Conservation (phyloP, 1,284 basidiomycete genomes). For the Sphagnurus paluster region DNA sequence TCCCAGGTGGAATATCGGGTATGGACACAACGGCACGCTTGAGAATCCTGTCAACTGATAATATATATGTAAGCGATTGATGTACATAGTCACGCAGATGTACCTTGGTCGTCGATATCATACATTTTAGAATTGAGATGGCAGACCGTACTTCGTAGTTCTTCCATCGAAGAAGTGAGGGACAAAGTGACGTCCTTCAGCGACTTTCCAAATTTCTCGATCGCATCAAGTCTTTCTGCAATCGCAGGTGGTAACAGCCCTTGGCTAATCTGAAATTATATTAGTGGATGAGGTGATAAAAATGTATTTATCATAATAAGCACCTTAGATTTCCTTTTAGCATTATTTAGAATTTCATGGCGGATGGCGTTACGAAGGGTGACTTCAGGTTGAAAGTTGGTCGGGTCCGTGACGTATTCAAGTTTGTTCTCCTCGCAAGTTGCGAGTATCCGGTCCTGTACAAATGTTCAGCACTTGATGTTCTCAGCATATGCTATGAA, state of each 20-base stretch:
- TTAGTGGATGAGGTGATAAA: background rate
- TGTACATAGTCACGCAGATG: constrained; percentile 1
- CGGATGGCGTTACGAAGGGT: constrained; percentile 73
- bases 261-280: constrained; percentile 3
- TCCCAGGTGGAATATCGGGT: constrained; percentile 28
- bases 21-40: constrained; percentile 23
- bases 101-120: constrained; percentile 40
- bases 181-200: constrained; percentile 30
- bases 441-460: constrained; percentile 69
- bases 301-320: constrained; percentile 3
- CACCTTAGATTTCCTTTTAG: constrained; percentile 12
- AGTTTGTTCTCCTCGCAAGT: constrained; percentile 66
- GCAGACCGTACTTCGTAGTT: constrained; percentile 35
- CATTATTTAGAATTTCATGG: constrained; percentile 30
- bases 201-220: constrained; percentile 30
- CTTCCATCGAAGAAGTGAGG: constrained; percentile 30
- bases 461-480: background rate
- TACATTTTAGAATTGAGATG: constrained; percentile 32
- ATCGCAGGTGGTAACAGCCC: constrained; percentile 28
- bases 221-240: constrained; percentile 27
- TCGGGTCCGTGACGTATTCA: constrained; percentile 61
- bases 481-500: background rate
- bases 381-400: constrained; percentile 70
- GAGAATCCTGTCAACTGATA: constrained; percentile 28
- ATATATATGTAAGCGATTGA: background rate